Evolutionary conservation across 192 early-diverging fungal genomes (phyloP).

Genomic region (Geranomyces variabilis): DNA sequence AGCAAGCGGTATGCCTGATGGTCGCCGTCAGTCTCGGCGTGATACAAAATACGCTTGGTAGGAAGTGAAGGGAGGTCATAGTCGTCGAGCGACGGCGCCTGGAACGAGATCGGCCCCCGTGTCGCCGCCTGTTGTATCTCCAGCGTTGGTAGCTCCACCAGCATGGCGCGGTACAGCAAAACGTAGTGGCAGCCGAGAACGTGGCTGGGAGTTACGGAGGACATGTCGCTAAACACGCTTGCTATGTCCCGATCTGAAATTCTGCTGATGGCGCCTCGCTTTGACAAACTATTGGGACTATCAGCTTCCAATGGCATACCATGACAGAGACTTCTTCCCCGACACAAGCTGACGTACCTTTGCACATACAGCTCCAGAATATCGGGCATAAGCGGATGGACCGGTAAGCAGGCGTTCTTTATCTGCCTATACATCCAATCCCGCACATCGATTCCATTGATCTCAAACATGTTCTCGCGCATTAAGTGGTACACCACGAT

Average conservation of each 20-base stretch:
- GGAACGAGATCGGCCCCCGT: not conserved
- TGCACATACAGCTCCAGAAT: constrained; percentile 16
- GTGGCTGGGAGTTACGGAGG: not conserved
- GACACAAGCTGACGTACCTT: constrained; percentile 9
- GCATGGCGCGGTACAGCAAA: not conserved
- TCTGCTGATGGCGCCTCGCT: constrained; percentile 1
- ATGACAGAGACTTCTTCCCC: too few relatives aligned
- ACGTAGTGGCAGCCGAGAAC: not conserved
- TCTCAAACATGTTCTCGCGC: not conserved
- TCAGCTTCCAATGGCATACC: too few relatives aligned
- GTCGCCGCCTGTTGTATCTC: not conserved
- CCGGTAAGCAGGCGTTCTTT: not conserved
- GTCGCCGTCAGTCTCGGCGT: constrained; percentile 7
- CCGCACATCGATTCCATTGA: constrained; percentile 2
- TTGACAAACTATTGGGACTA: not conserved
- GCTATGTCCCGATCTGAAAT: not conserved
- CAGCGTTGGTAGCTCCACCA: not conserved
- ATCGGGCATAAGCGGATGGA: constrained; percentile 11
- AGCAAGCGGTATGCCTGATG: constrained; percentile 7
- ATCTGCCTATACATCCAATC: not conserved
- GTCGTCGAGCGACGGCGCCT: not conserved
- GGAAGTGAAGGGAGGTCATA: not conserved
- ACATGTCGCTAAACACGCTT: not conserved
- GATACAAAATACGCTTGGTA: constrained; percentile 5
- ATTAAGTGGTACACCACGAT: constrained; percentile 14